A percentile compares a stretch with the other conserved stretches of the same genome.
phyloP scores from a whole-genome alignment of 116 monocot species.

The Cymodocea nodosa region DNA sequence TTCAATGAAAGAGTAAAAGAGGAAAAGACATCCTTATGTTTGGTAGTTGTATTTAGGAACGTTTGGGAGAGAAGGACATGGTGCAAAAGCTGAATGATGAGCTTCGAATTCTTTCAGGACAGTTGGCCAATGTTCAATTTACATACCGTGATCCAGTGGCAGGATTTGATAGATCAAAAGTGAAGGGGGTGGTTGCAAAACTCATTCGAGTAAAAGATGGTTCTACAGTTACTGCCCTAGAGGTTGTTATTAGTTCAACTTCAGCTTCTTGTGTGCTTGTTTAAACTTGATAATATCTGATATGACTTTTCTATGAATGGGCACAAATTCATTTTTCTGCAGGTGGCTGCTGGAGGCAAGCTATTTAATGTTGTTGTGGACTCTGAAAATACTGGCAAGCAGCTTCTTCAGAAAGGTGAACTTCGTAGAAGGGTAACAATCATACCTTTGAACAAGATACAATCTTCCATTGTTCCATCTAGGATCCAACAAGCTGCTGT shows the following conservation, averaged over 20 bases:
- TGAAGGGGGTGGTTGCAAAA: slow-evolving; percentile 90
- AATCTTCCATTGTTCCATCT: slow-evolving; percentile 34
- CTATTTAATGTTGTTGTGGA: slow-evolving; percentile 87
- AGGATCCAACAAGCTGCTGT: slow-evolving; percentile 57
- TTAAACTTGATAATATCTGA: background rate
- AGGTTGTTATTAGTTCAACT: slow-evolving; percentile 29
- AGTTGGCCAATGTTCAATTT: slow-evolving; percentile 70
- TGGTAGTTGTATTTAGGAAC: slow-evolving; percentile 32
- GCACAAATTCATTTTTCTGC: background rate
- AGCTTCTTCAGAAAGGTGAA: slow-evolving; percentile 67
- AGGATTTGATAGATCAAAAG: slow-evolving; percentile 75
- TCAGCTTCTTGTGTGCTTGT: background rate
- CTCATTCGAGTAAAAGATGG: slow-evolving; percentile 79
- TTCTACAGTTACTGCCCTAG: slow-evolving; percentile 70
- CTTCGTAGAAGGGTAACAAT: slow-evolving; percentile 74
- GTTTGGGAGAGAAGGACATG: slow-evolving; percentile 29
- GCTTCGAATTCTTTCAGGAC: slow-evolving; percentile 57
- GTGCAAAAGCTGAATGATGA: slow-evolving; percentile 73
- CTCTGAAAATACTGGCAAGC: slow-evolving; percentile 78
- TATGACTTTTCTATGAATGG: background rate
- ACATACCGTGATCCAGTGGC: slow-evolving; percentile 64
- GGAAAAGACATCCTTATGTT: background rate
- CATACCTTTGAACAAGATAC: slow-evolving; percentile 88
- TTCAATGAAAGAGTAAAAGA: background rate
- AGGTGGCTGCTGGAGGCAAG: slow-evolving; percentile 92